These are phyloP conservation scores for Russula sp. DNA, from an alignment of 768 basidiomycete genomes.

Conservation along the genomic window DNA sequence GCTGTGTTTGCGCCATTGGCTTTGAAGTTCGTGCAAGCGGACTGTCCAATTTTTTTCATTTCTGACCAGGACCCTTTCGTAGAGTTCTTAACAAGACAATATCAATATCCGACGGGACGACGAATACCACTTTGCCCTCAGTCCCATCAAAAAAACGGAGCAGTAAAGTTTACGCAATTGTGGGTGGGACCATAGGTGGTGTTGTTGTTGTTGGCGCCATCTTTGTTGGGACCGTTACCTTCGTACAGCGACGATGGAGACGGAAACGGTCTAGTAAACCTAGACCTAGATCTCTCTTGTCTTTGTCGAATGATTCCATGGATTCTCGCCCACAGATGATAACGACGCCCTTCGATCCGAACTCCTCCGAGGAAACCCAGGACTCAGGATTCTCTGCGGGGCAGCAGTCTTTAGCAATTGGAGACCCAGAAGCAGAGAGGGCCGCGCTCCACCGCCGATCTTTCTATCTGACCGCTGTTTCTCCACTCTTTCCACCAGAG, in stretches of 20 bases:
- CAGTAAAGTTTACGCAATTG: slow-evolving; percentile 14
- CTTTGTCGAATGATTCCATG: too few relatives aligned
- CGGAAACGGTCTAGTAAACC: slow-evolving; percentile 1
- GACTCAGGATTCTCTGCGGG: not conserved
- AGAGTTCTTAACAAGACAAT: slow-evolving; percentile 11
- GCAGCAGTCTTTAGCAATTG: not conserved
- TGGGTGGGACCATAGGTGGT: slow-evolving; percentile 25
- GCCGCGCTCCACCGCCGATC: not conserved
- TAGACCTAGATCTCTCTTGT: not conserved
- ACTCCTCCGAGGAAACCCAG: not conserved
- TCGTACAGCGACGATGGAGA: slow-evolving; percentile 14
- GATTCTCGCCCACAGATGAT: not conserved
- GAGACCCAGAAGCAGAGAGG: not conserved
- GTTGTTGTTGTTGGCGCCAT: slow-evolving; percentile 2
- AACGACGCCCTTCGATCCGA: slow-evolving; percentile 10
- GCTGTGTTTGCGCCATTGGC: slow-evolving; percentile 32
- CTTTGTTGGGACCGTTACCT: slow-evolving; percentile 3
- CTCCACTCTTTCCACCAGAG: not conserved
- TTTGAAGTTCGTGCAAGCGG: slow-evolving; percentile 25
- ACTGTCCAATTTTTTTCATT: not conserved
- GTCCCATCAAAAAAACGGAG: not conserved
- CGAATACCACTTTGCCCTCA: not conserved
- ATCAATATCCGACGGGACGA: slow-evolving; percentile 2
- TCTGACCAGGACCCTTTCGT: not conserved
- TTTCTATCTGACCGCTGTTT: not conserved